Percentiles rank a stretch among this genome's conserved stretches.
These are phyloP conservation scores for Wickerhamiella azymoides DNA, from an alignment of 805 yeast species.

Conservation along the genomic window DNA sequence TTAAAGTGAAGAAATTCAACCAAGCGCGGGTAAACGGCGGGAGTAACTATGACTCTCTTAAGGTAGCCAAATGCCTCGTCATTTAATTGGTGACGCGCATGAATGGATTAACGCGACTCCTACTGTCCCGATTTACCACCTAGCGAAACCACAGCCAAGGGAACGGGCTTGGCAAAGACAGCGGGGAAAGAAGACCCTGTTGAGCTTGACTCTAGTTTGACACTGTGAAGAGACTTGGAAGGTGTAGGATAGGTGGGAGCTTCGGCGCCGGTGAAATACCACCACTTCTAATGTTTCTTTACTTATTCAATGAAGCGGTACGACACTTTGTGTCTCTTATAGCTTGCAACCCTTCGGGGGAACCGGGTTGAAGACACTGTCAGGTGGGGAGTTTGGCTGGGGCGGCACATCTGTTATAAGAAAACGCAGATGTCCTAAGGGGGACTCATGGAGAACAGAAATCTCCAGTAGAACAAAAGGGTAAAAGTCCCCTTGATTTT, in stretches of 20 bases:
- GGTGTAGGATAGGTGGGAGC: slow-evolving; percentile 34
- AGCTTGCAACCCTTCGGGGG: slow-evolving; percentile 25
- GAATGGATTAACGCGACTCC: slow-evolving; percentile 15
- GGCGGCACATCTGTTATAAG: slow-evolving; percentile 36
- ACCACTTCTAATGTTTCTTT: slow-evolving; percentile 31
- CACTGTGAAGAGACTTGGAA: slow-evolving; percentile 29
- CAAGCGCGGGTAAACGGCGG: slow-evolving; percentile 36
- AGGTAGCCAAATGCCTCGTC: slow-evolving; percentile 34
- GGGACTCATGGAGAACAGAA: slow-evolving; percentile 36
- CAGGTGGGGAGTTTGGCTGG: slow-evolving; percentile 35
- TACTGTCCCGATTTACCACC: slow-evolving; percentile 24
- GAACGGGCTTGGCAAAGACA: slow-evolving; percentile 17
- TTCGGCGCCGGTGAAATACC: slow-evolving; percentile 34
- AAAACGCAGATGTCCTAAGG: slow-evolving; percentile 35
- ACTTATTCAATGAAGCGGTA: slow-evolving; percentile 30
- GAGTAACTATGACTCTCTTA: slow-evolving; percentile 34
- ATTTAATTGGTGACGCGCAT: slow-evolving; percentile 15
- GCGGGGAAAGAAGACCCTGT: slow-evolving; percentile 31
- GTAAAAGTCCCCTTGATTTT: slow-evolving; percentile 26
- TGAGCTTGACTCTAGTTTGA: slow-evolving; percentile 34
- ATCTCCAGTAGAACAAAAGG: slow-evolving; percentile 36
- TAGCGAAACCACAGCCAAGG: slow-evolving; percentile 25
- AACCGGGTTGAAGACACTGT: slow-evolving; percentile 27
- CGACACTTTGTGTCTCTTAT: slow-evolving; percentile 27
- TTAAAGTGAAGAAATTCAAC: slow-evolving; percentile 32